These are phyloP conservation scores for Arxiozyma heterogenica DNA, from an alignment of 1,139 yeast genomes.

Conservation along the genomic window DNA sequence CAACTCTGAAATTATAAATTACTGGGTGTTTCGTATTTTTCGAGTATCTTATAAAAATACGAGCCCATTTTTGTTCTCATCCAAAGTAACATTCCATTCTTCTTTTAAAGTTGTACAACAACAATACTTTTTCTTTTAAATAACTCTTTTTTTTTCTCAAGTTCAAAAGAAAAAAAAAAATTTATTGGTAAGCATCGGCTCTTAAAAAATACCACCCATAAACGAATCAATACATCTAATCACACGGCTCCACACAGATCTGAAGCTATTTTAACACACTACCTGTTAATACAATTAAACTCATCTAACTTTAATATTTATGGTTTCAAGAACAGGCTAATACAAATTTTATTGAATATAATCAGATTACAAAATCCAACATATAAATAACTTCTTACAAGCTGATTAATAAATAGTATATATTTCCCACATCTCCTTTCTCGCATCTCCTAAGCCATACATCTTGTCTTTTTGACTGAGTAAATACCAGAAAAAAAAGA, in stretches of 20 bases:
- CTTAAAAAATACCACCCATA: neutral
- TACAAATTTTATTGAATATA: no score
- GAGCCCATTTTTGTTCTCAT: neutral
- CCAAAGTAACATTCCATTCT: neutral
- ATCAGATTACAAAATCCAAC: no score
- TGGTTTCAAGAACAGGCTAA: no score
- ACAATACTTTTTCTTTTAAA: neutral
- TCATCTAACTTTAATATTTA: no score
- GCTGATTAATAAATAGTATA: no score
- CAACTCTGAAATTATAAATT: neutral
- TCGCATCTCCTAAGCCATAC: neutral
- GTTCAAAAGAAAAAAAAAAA: no score
- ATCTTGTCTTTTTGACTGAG: neutral
- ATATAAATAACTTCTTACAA: neutral
- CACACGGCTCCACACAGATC: neutral
- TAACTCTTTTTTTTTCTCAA: neutral
- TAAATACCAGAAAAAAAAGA: neutral
- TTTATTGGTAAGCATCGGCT: neutral
- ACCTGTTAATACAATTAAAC: neutral
- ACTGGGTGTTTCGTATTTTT: no score
- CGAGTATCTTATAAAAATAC: neutral
- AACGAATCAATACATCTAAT: no score
- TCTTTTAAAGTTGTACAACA: neutral
- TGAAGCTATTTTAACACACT: no score
- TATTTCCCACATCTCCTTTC: neutral